Base-by-base conservation (phyloP, 2,329 filamentous ascomycete genomes). In the Fusarium xyrophilum region DNA sequence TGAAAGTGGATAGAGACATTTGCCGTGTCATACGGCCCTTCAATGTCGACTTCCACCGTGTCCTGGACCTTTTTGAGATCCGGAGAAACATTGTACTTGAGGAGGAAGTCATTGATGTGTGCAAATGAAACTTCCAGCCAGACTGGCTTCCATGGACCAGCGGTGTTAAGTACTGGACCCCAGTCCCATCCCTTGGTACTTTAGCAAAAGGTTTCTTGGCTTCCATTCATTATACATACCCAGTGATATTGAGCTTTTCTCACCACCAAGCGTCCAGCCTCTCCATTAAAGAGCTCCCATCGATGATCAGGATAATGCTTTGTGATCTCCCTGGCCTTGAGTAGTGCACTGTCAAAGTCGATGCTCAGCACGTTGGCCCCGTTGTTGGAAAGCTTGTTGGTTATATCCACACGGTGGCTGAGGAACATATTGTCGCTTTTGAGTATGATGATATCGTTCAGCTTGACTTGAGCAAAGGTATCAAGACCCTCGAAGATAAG, bases 161-260 rank as follows among this genome's bases (percentile, higher is more conserved):
- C 43, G 3, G 53, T 56, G 14, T 30, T 56, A 7, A 56, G 53
- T 3, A 51, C 27, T 17, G 53, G 43, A 9, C 53, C 53, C 53
- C 53, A 56, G 10, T 56, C 53, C 53, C 53, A 54, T 21, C 51
- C 51, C 51, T n/a, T n/a, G n/a, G n/a, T n/a, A n/a, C n/a, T n/a
- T n/a, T n/a, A n/a, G n/a, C n/a, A n/a, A n/a, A n/a, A n/a, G n/a
- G n/a, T n/a, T n/a, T n/a, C n/a, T n/a, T n/a, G n/a, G n/a, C n/a
- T n/a, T n/a, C n/a, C n/a, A n/a, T n/a, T n/a, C n/a, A n/a, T n/a
- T n/a, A n/a, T n/a, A n/a, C 47, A 35, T 36, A 43, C 39, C 39
- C 51, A 56, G 17, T 56, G 53, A 5, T 56, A 56, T 23, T 56
- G 53, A 15, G 53, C 25, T 3, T 56, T 56, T 14, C 53, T 36